Percentiles rank a stretch among this genome's conserved stretches.
phyloP scores from a whole-genome alignment of 1,139 yeast genomes.

The Blastobotrys illinoisensis region DNA sequence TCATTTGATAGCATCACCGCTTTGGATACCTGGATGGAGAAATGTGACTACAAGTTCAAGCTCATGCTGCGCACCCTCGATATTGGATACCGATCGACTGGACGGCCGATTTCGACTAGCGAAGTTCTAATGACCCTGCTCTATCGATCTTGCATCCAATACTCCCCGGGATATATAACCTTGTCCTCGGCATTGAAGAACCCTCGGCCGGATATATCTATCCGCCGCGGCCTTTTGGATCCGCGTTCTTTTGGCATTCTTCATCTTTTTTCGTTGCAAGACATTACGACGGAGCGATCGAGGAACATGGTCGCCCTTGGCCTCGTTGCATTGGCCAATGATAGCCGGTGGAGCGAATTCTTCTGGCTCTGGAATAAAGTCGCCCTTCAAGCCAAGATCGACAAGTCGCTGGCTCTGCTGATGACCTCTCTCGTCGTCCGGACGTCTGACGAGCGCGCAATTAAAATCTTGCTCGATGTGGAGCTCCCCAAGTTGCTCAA shows the following conservation, averaged over 20 bases:
- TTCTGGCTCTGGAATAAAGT: conserved; percentile 32
- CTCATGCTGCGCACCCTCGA: conserved; percentile 27
- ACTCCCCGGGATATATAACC: conserved; percentile 14
- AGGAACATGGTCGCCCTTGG: conserved; percentile 29
- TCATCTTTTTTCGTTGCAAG: conserved; percentile 20
- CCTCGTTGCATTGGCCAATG: conserved; percentile 37
- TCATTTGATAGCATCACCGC: conserved; percentile 10
- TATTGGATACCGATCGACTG: conserved; percentile 27
- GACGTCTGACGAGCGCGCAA: conserved; percentile 26
- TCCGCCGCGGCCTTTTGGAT: conserved; percentile 16
- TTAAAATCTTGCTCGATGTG: conserved; percentile 22
- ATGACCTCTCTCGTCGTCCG: conserved; percentile 29
- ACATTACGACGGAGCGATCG: conserved; percentile 11
- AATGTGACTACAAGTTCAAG: conserved; percentile 24
- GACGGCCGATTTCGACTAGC: conserved; percentile 21
- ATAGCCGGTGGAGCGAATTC: conserved; percentile 34
- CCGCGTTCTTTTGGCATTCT: conserved; percentile 24
- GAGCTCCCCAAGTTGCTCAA: conserved; percentile 21
- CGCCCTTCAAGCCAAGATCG: conserved; percentile 15
- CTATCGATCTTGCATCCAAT: conserved; percentile 26
- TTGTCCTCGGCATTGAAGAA: conserved; percentile 22
- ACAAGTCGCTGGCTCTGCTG: conserved; percentile 21
- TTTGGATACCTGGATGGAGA: conserved; percentile 9
- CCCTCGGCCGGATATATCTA: conserved; percentile 19
- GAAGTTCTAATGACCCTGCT: conserved; percentile 24